These are phyloP conservation scores for Tetrapisispora fleetii DNA, from an alignment of 805 yeast genomes.

Conservation along the genomic window DNA sequence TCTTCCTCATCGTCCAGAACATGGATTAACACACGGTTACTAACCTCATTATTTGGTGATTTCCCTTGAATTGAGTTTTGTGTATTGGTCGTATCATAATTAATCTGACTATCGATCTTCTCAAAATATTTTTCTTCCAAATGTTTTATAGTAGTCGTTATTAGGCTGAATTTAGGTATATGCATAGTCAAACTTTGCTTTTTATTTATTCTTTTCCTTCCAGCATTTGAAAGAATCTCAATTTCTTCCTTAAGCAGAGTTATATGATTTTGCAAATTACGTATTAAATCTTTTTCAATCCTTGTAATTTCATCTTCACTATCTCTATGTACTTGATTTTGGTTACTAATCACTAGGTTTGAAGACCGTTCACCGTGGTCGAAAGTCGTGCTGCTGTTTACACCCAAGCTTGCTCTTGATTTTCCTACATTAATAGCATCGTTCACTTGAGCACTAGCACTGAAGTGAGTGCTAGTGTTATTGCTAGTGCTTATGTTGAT, in stretches of 20 bases:
- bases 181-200: constrained; percentile 5
- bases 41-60: neutral
- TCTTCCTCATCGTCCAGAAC: constrained; percentile 24
- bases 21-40: constrained; percentile 9
- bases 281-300: neutral
- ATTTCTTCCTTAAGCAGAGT: neutral
- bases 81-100: neutral
- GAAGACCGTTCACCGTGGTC: neutral
- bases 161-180: constrained; percentile 13
- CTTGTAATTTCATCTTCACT: neutral
- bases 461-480: no score
- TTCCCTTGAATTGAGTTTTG: neutral
- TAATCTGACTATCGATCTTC: neutral
- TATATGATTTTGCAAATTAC: neutral
- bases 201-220: constrained; percentile 39
- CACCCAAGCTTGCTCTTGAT: neutral
- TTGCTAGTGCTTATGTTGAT: no score
- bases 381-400: neutral
- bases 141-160: constrained; percentile 5
- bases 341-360: neutral
- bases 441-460: no score
- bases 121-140: neutral
- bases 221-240: constrained; percentile 16
- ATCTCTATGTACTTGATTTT: neutral
- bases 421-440: neutral